These are phyloP conservation scores for Ilex asprella DNA, from an alignment of 257 asterid genomes.

Conservation along the genomic window DNA sequence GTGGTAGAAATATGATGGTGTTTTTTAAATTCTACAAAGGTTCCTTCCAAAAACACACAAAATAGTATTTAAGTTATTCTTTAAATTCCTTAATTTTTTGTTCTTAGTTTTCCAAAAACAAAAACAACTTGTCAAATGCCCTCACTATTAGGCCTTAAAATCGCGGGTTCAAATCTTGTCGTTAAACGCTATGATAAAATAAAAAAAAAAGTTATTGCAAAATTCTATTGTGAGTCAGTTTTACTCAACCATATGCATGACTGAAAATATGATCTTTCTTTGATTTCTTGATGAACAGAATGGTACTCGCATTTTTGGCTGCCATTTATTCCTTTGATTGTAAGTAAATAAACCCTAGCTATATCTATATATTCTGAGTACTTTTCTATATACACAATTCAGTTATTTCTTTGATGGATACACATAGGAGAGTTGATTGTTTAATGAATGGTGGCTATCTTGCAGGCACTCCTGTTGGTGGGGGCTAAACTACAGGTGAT, in stretches of 20 bases:
- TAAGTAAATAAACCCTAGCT: neutral
- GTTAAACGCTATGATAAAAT: too few relatives aligned
- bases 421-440: neutral
- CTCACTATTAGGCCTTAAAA: too few relatives aligned
- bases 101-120: too few relatives aligned
- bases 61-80: too few relatives aligned
- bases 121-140: too few relatives aligned
- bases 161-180: too few relatives aligned
- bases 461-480: neutral
- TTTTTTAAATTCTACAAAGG: too few relatives aligned
- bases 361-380: too few relatives aligned
- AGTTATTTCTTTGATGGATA: neutral
- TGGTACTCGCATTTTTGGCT: constrained; percentile 15
- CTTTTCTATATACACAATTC: neutral
- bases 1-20: too few relatives aligned
- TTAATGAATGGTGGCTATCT: neutral
- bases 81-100: too few relatives aligned
- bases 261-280: too few relatives aligned
- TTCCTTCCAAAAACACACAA: too few relatives aligned
- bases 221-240: neutral
- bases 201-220: neutral
- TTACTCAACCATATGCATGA: neutral
- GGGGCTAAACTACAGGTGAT: neutral
- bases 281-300: constrained; percentile 3
- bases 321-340: constrained; percentile 16